These are phyloP conservation scores for Penicillium decumbens DNA, from an alignment of 2,329 filamentous ascomycete genomes.

Conservation along the genomic window DNA sequence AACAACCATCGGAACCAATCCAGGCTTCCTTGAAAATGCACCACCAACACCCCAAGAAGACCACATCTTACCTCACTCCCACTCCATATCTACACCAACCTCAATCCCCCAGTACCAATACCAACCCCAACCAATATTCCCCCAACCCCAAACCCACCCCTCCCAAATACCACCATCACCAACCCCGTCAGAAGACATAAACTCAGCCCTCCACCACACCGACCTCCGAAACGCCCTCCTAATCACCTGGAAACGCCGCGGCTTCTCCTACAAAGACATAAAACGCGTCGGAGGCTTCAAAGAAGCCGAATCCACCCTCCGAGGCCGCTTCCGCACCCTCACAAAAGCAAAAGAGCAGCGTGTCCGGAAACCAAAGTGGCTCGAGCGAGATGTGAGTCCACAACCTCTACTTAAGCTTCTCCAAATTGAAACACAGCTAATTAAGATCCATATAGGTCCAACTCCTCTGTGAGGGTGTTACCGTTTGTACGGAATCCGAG, in stretches of 20 bases:
- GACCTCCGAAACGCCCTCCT: slow-evolving; percentile 38
- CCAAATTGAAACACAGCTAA: neutral
- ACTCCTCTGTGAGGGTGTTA: slow-evolving; percentile 41
- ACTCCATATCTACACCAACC: too few relatives aligned
- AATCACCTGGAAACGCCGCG: slow-evolving; percentile 39
- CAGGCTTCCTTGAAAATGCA: neutral
- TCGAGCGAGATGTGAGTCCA: slow-evolving; percentile 40
- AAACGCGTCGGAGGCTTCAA: slow-evolving; percentile 41
- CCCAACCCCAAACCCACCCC: neutral
- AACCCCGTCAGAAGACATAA: neutral
- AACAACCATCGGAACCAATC: neutral
- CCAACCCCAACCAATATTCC: neutral
- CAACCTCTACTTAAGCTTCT: neutral
- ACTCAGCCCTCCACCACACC: slow-evolving; percentile 12
- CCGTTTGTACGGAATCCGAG: slow-evolving; percentile 17
- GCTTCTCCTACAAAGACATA: slow-evolving; percentile 47
- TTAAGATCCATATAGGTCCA: slow-evolving; percentile 27
- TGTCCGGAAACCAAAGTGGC: slow-evolving; percentile 45
- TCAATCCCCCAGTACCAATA: neutral
- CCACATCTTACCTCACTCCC: neutral
- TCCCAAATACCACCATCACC: neutral
- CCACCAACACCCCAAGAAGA: neutral
- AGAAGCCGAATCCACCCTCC: slow-evolving; percentile 47
- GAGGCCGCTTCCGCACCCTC: slow-evolving; percentile 45
- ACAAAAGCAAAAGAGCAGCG: slow-evolving; percentile 45